phyloP scores from a whole-genome alignment of 352 stramenopile genomes.

The Phytophthora fragariaefolia region DNA sequence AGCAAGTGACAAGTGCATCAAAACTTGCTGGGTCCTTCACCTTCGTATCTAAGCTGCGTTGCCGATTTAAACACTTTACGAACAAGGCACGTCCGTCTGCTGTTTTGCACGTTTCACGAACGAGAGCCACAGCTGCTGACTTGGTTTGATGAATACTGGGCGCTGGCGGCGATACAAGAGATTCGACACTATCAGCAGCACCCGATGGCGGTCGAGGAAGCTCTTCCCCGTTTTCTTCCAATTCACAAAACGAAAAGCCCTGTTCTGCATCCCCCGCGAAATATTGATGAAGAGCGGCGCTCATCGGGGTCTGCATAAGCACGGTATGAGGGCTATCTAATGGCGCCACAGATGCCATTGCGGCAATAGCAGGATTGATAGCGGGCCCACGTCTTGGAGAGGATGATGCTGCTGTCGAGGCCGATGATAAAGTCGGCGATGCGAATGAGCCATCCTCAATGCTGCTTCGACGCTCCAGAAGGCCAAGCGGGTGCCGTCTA shows the following conservation, averaged over 20 bases:
- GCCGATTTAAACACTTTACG: conserved; percentile 82
- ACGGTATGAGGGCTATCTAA: conserved; percentile 50
- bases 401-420: conserved; percentile 23
- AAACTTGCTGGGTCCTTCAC: conserved; percentile 70
- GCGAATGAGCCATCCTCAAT: conserved; percentile 25
- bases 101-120: conserved; percentile 41
- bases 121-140: conserved; percentile 22
- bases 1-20: conserved; percentile 65
- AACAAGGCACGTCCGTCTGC: conserved; percentile 69
- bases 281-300: conserved; percentile 51
- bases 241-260: conserved; percentile 13
- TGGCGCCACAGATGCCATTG: conserved; percentile 16
- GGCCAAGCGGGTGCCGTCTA: conserved; percentile 20
- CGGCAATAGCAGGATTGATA: conserved; percentile 4
- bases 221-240: conserved; percentile 9
- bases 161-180: conserved; percentile 11
- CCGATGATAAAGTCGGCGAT: conserved; percentile 34
- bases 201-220: not conserved
- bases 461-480: conserved; percentile 41
- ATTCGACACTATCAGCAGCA: conserved; percentile 5
- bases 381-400: conserved; percentile 11
- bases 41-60: conserved; percentile 82
- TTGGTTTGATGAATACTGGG: conserved; percentile 17
- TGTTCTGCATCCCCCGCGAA: conserved; percentile 49
- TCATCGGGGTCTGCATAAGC: conserved; percentile 67